Conservation (phyloP, 2,329 filamentous ascomycete species). For the Stemphylium lycopersici region DNA sequence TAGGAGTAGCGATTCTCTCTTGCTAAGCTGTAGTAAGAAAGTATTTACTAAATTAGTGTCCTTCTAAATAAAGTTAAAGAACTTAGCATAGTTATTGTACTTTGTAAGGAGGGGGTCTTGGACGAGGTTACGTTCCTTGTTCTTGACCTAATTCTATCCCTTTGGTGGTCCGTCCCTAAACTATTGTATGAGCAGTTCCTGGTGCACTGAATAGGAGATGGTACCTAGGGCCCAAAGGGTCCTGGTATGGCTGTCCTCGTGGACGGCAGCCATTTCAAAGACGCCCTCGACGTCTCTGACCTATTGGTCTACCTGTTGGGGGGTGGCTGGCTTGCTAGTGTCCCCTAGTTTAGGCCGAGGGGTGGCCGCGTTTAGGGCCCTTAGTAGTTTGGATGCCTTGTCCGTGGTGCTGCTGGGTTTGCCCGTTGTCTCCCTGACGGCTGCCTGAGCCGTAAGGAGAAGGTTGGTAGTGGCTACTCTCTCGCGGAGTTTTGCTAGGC, state of each 20-base stretch:
- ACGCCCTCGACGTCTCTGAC: background rate
- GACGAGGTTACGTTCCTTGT: background rate
- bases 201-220: background rate
- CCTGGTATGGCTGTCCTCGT: background rate
- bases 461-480: too few relatives aligned
- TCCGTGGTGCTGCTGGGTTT: background rate
- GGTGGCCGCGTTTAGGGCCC: background rate
- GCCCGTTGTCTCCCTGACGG: too few relatives aligned
- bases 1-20: background rate
- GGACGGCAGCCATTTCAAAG: background rate
- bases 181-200: too few relatives aligned
- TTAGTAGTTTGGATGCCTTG: background rate
- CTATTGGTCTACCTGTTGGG: background rate
- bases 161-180: too few relatives aligned
- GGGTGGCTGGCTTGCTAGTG: background rate
- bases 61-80: background rate
- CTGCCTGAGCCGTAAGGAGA: too few relatives aligned
- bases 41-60: background rate
- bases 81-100: background rate
- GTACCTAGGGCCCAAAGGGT: background rate
- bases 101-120: background rate
- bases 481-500: too few relatives aligned
- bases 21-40: background rate
- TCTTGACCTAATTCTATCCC: too few relatives aligned
- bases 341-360: background rate